Evolutionary conservation across 768 basidiomycete species (phyloP).

Genomic region (Dacryopinax primogenitus): DNA sequence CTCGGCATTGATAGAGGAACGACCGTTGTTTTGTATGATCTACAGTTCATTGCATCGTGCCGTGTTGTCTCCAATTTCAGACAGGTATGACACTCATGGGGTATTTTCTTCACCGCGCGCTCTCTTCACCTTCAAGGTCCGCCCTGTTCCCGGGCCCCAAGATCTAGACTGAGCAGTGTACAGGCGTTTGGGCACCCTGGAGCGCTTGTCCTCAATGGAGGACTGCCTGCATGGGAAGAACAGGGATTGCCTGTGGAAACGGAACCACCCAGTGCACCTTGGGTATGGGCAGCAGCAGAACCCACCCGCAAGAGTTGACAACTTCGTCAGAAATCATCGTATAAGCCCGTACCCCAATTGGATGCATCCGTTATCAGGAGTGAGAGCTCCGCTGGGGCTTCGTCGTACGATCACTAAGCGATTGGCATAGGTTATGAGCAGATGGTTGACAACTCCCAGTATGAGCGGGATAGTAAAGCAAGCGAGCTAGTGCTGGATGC

Average conservation of each 20-base stretch:
- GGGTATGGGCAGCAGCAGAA: background rate
- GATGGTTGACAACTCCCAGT: constrained; percentile 55
- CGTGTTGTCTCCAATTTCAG: constrained; percentile 7
- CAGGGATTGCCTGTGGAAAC: constrained; percentile 47
- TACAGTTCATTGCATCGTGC: background rate
- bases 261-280: constrained; percentile 19
- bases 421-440: constrained; percentile 56
- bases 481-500: constrained; percentile 78
- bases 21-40: constrained; percentile 66
- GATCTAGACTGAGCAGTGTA: too few relatives aligned
- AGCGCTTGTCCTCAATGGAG: constrained; percentile 86
- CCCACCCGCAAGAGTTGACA: background rate
- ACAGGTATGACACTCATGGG: constrained; percentile 78
- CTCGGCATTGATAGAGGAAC: constrained; percentile 61
- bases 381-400: constrained; percentile 23
- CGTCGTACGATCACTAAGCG: background rate
- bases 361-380: constrained; percentile 42
- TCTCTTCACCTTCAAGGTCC: constrained; percentile 74
- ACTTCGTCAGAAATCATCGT: background rate
- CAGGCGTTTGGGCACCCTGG: constrained; percentile 69
- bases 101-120: constrained; percentile 88
- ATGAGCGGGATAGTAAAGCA: constrained; percentile 33
- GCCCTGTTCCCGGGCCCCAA: background rate
- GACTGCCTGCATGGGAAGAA: constrained; percentile 66
- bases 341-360: constrained; percentile 44